Evolutionary conservation across 108 stramenopile genomes (phyloP).

Genomic region (Fragilariopsis cylindrus): DNA sequence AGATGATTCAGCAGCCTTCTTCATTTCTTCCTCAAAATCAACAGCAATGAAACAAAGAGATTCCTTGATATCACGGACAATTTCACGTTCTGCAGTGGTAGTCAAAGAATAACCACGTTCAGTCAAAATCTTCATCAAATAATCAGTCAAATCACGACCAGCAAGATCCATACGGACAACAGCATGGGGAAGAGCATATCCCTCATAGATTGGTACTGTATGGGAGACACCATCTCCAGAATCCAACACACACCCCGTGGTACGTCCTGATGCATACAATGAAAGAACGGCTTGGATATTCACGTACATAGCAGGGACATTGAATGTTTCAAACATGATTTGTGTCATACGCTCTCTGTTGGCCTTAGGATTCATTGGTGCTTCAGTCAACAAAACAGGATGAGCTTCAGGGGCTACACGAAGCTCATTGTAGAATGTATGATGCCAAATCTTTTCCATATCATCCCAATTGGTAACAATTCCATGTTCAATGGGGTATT

Average conservation of each 20-base stretch:
- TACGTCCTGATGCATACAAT: slow-evolving; percentile 93
- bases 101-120: slow-evolving; percentile 91
- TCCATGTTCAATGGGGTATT: slow-evolving; percentile 99
- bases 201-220: slow-evolving; percentile 97
- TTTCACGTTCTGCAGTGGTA: slow-evolving; percentile 89
- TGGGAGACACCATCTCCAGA: slow-evolving; percentile 94
- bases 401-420: slow-evolving; percentile 95
- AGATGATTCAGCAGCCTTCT: slow-evolving; percentile 87
- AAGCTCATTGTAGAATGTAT: slow-evolving; percentile 98
- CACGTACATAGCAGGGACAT: slow-evolving; percentile 99
- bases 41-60: slow-evolving; percentile 87
- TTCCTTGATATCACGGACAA: slow-evolving; percentile 92
- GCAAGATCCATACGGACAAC: slow-evolving; percentile 90
- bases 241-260: slow-evolving; percentile 95
- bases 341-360: slow-evolving; percentile 99
- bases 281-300: slow-evolving; percentile 99
- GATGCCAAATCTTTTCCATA: slow-evolving; percentile 98
- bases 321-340: slow-evolving; percentile 99
- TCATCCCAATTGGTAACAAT: slow-evolving; percentile 98
- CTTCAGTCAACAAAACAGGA: slow-evolving; percentile 98
- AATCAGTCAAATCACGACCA: slow-evolving; percentile 94
- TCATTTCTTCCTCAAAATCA: slow-evolving; percentile 90
- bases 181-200: slow-evolving; percentile 94
- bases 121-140: slow-evolving; percentile 93
- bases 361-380: slow-evolving; percentile 99